Evolutionary conservation across 2,329 filamentous ascomycete genomes (phyloP), one percentile per base, ranked within the genome.

Genomic region (Neonectria neomacrospora): DNA sequence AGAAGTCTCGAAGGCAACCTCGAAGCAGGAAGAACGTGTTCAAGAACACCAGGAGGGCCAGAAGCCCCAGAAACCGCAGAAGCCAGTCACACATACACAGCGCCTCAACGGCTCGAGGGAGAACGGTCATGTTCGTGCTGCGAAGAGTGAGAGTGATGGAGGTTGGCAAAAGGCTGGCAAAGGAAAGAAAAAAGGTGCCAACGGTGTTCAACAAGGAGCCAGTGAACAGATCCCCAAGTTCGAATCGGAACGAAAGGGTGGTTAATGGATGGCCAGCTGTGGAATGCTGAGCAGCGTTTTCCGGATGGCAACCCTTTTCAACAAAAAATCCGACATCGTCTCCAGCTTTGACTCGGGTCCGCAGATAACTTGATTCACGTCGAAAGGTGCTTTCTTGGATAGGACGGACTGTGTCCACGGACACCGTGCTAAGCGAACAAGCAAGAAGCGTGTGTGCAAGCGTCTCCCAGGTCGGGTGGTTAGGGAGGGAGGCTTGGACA

Each of bases 161-260:
- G 81, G 78, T 2, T 90, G 88, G 88, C 88, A 90, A 65, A 88
- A 88, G 72, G 82, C 85, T 16, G 78, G 79, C 20, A 88, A 87
- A 67, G 73, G 75, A 16, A 72, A 77, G 59, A 88, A 87, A 72
- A 80, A 80, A 71, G 74, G 77, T 51, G 74, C 74, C 8, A 83
- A 81, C 60, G 78, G 76, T 3, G 72, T 78, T 7, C 71, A 73
- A 30, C 68, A 70, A 26, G 68, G 64, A 42, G 81, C 82, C 28
- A 80, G 81, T 63, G 88, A 90, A 74, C 81, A 83, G 73, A 79
- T 79, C 20, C 88, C 88, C 3, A 86, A 83, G 75, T 83, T 88
- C 56, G 85, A 86, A 12, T 84, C 83, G 2, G 88, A 90, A 63
- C 84, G 88, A 62, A 90, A 90, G 70, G 88, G 88, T 2, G 88